These are phyloP conservation scores for Trametes polyzona DNA, from an alignment of 1,284 basidiomycete genomes.

Conservation along the genomic window DNA sequence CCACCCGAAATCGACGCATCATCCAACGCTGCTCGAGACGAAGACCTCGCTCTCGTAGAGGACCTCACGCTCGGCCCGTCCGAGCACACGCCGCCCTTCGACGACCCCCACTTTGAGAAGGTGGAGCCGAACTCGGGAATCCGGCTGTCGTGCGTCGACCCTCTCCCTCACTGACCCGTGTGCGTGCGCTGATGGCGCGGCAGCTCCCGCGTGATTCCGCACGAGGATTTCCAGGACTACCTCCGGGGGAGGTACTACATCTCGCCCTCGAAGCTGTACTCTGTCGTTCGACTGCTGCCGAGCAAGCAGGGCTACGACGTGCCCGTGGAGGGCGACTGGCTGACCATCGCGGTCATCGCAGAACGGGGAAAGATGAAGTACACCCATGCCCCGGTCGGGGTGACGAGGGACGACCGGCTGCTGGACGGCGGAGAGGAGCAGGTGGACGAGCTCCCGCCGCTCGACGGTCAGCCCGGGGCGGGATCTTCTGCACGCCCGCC, in stretches of 20 bases:
- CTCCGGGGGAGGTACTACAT: conserved; percentile 86
- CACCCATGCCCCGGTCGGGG: conserved; percentile 64
- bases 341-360: conserved; percentile 88
- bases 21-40: conserved; percentile 52
- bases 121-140: conserved; percentile 91
- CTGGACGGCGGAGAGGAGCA: conserved; percentile 39
- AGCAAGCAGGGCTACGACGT: conserved; percentile 88
- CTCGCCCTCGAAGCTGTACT: conserved; percentile 87
- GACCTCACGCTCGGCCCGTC: conserved; percentile 76
- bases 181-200: conserved; percentile 1
- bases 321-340: conserved; percentile 90
- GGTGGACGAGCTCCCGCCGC: conserved; percentile 25
- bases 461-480: conserved; percentile 26
- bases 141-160: conserved; percentile 70
- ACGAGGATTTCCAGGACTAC: conserved; percentile 83
- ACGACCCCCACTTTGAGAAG: conserved; percentile 75
- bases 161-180: conserved; percentile 1
- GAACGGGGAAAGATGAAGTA: conserved; percentile 79
- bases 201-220: conserved; percentile 75
- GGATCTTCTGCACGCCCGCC: conserved; percentile 19
- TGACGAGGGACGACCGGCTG: conserved; percentile 51
- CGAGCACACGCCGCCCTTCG: conserved; percentile 64
- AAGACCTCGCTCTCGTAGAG: conserved; percentile 74
- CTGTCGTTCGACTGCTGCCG: conserved; percentile 74
- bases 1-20: not conserved